These are phyloP conservation scores for Mycena maculata DNA, from an alignment of 768 basidiomycete genomes.

Conservation along the genomic window DNA sequence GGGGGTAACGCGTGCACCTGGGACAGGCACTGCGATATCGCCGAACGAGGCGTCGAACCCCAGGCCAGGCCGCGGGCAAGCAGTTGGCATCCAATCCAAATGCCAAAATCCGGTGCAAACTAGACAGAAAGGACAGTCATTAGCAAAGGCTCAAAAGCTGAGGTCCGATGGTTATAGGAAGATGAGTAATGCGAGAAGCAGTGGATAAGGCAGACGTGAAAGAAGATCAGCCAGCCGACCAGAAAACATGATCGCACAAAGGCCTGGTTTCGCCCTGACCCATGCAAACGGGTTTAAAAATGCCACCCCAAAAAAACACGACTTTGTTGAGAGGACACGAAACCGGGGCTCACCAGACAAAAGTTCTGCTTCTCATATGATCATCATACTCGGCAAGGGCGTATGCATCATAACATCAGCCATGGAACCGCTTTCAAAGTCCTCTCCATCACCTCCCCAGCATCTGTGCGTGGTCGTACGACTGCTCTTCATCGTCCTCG, in stretches of 20 bases:
- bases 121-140: slow-evolving; percentile 10
- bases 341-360: slow-evolving; percentile 33
- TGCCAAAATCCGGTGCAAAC: slow-evolving; percentile 12
- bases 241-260: slow-evolving; percentile 17
- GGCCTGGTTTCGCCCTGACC: slow-evolving; percentile 2
- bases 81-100: too few relatives aligned
- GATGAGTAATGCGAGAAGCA: slow-evolving; percentile 26
- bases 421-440: slow-evolving; percentile 27
- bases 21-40: slow-evolving; percentile 2
- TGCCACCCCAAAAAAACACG: slow-evolving; percentile 28
- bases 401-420: slow-evolving; percentile 34
- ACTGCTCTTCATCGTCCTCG: slow-evolving; percentile 33
- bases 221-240: slow-evolving; percentile 27
- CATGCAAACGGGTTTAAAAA: slow-evolving; percentile 13
- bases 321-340: slow-evolving; percentile 13
- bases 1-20: slow-evolving; percentile 14
- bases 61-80: slow-evolving; percentile 22
- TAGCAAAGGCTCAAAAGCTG: slow-evolving; percentile 21
- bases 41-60: slow-evolving; percentile 4
- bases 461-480: slow-evolving; percentile 27
- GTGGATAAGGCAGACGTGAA: slow-evolving; percentile 18
- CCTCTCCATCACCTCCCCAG: slow-evolving; percentile 29
- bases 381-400: slow-evolving; percentile 32
- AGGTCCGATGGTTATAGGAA: slow-evolving; percentile 24
- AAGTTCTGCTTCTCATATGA: slow-evolving; percentile 30